Percentiles rank a stretch among this genome's conserved stretches.
Evolutionary conservation across 2,329 filamentous ascomycete genomes (phyloP).

Genomic region (Exophiala aquamarina): DNA sequence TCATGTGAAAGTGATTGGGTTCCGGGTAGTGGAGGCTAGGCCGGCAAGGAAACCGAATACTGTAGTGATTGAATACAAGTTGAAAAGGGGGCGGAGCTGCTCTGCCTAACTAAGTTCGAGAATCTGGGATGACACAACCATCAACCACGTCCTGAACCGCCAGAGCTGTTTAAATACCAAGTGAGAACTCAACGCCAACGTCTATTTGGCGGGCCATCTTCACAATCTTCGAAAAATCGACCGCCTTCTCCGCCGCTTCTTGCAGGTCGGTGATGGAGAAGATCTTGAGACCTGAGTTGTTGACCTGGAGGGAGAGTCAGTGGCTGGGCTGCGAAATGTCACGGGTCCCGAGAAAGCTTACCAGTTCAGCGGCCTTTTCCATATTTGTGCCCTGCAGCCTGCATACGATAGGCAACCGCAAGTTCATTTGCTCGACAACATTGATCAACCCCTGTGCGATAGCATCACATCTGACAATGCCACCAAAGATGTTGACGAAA

Average conservation of each 20-base stretch:
- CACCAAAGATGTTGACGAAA: constrained; percentile 99
- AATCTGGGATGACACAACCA: constrained; percentile 1
- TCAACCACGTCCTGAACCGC: constrained; percentile 2
- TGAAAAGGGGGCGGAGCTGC: too few species aligned
- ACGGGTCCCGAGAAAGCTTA: constrained; percentile 43
- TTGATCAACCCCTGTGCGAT: constrained; percentile 96
- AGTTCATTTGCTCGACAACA: constrained; percentile 90
- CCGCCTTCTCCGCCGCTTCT: constrained; percentile 93
- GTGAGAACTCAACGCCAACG: constrained; percentile 90
- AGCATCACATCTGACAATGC: constrained; percentile 96
- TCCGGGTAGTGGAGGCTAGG: too few species aligned
- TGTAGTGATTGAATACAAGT: too few species aligned
- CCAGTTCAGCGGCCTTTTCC: constrained; percentile 82
- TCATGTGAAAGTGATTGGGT: too few species aligned
- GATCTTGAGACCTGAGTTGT: constrained; percentile 98
- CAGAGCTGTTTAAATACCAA: constrained; percentile 69
- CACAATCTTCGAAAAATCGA: constrained; percentile 98
- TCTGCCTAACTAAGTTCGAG: not conserved
- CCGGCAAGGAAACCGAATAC: too few species aligned
- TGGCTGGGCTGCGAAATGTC: constrained; percentile 6
- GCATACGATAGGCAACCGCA: constrained; percentile 94
- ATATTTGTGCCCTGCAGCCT: constrained; percentile 98
- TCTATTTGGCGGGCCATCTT: constrained; percentile 98
- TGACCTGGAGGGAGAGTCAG: constrained; percentile 60
- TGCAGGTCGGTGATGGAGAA: constrained; percentile 99